Base-by-base conservation (phyloP, 306 rosid genomes). In the Macrotyloma uniflorum region DNA sequence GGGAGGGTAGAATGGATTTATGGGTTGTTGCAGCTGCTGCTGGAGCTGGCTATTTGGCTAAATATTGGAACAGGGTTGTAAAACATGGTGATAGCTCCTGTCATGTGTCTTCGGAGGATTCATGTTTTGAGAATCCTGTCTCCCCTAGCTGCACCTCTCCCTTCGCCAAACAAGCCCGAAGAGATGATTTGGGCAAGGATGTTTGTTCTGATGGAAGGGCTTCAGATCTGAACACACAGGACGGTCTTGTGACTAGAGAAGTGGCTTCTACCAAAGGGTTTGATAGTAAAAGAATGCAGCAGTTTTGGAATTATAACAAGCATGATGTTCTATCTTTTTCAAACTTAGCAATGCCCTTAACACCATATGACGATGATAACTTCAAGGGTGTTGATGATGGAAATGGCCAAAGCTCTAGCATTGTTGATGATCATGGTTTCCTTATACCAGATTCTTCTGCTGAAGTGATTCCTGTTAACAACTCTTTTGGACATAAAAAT, bases 11-110 rank as follows among this genome's bases (percentile, higher is more conserved):
- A 69, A 95, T 95, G 98, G 98, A 92, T 79, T 79, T 92, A 30
- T 92, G 96, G 97, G 87, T 89, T 69, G 95, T 88, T 80, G 97
- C 92, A 61, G 94, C 87, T 19, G 93, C 92, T 49, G 72, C 95
- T 22, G 97, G 97, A 78, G 97, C 93, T 77, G 91, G 96, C 38
- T 95, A 78, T 86, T 80, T 95, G 83, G 89, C 91, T 5, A 92
- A 92, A 82, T 87, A 85, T 85, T 91, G 89, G 98, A 83, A 88
- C 64, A 86, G 50, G 54, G 35, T 70, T 64, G 83, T 80, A 2
- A 83, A 70, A 36, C 53, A 62, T 45, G 50, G 78, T 28, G 86
- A 85, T 82, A 11, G 67, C 61, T 67, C 75, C 1, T 51, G 69
- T 54, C 79, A 36, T 12, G 78, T 78, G 71, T 69, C 82, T 28